Percentiles rank a stretch among this genome's conserved stretches.
Conservation (phyloP, 2,329 filamentous ascomycete genomes). For the Colletotrichum incanum region DNA sequence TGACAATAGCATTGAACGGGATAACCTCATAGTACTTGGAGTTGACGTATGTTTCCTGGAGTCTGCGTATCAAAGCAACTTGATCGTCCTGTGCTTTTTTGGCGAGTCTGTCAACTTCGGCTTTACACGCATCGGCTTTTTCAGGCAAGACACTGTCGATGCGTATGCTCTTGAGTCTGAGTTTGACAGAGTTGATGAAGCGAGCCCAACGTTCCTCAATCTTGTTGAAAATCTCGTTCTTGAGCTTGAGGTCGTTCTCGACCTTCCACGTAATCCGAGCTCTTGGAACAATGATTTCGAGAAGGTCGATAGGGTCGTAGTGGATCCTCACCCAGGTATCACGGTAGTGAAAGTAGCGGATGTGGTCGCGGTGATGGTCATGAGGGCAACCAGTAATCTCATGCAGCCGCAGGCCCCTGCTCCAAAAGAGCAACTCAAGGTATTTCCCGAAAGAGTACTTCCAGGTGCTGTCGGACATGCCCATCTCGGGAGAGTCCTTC, state of each 20-base stretch:
- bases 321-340: conserved; percentile 91
- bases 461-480: conserved; percentile 95
- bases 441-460: conserved; percentile 99
- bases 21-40: conserved; percentile 98
- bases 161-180: conserved; percentile 88
- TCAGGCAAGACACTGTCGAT: conserved; percentile 92
- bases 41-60: conserved; percentile 92
- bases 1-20: conserved; percentile 89
- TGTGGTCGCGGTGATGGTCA: conserved; percentile 92
- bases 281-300: conserved; percentile 94
- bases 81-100: conserved; percentile 91
- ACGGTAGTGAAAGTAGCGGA: conserved; percentile 91
- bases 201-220: conserved; percentile 86
- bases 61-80: conserved; percentile 77
- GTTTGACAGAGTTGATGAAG: conserved; percentile 90
- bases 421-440: conserved; percentile 97
- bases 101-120: conserved; percentile 83
- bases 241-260: conserved; percentile 90
- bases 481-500: conserved; percentile 88
- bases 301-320: conserved; percentile 91
- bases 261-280: conserved; percentile 97
- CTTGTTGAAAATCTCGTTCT: conserved; percentile 90
- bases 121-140: conserved; percentile 85
- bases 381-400: conserved; percentile 84
- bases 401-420: conserved; percentile 82